Evolutionary conservation across 1,284 basidiomycete genomes (phyloP), one percentile per base, ranked within the genome.

Genomic region (Leccinum colubrinum): DNA sequence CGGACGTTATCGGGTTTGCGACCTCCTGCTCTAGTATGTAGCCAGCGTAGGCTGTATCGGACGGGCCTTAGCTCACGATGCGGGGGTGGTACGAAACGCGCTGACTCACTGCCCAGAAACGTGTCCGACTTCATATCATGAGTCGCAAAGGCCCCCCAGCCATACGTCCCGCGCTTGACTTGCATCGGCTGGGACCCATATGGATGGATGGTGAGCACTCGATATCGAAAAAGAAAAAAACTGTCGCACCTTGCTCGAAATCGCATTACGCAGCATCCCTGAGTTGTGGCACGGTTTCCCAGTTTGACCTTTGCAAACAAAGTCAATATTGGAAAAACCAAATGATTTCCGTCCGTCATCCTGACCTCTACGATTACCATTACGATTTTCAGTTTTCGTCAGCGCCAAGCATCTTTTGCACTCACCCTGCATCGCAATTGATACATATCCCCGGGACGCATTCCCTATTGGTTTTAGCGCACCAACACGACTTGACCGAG

Each of bases 11-110:
- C 5, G 15, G 39, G 0, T 74, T 66, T 15, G 79, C 75, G 0
- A 81, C 81, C 0, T 72, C 62, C 22, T 78, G 68, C 39, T 68
- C 79, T 2, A 88, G 74, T 14, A 86, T 71, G 63, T 87, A 82
- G 2, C 87, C 87, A 30, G 79, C 73, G 66, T 89, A 89, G 68
- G 86, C 87, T 87, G 17, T 17, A 53, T 37, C n/a, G 62, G 22
- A 48, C 20, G 50, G 22, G 4, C 14, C 7, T n/a, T 6, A 27
- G 25, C 14, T 22, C 1, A 7, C 25, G 22, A 27, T 17, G 25
- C 14, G 7, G 11, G 17, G 43, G 50, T 27, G 14, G 7, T n/a
- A 17, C 6, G 52, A 33, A 53, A 17, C 27, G 27, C n/a, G 27
- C 1, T 15, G 17, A 53, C 63, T 61, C 9, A 85, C 87, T 83